Percentiles rank a stretch among this genome's conserved stretches.
Conservation (phyloP, 768 basidiomycete genomes). For the Russula ochroleuca region DNA sequence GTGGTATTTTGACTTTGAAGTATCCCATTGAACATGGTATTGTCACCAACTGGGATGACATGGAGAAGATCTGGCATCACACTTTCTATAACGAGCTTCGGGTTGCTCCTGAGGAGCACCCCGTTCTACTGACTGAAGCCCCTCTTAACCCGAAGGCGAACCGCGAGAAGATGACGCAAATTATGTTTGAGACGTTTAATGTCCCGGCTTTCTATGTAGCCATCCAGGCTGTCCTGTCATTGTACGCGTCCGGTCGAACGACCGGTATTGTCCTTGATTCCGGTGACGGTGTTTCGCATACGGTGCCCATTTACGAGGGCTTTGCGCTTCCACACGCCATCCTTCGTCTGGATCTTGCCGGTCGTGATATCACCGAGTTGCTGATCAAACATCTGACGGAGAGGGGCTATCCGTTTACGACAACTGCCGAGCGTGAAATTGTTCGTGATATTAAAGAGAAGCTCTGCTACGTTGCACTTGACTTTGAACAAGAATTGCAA, state of each 20-base stretch:
- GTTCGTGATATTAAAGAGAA: constrained; percentile 4
- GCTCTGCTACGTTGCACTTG: constrained; percentile 1
- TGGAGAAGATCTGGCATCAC: constrained; percentile 99
- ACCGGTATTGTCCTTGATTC: constrained; percentile 47
- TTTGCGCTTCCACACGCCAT: constrained; percentile 2
- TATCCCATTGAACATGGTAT: constrained; percentile 5
- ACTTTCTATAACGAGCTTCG: constrained; percentile 43
- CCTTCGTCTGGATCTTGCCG: constrained; percentile 2
- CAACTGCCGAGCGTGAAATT: constrained; percentile 2
- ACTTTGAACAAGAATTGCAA: not conserved
- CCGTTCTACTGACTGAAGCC: constrained; percentile 64
- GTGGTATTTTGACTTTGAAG: not conserved
- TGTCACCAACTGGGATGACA: constrained; percentile 89
- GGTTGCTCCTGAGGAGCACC: constrained; percentile 72
- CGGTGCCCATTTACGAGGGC: constrained; percentile 1
- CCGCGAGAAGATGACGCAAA: constrained; percentile 71
- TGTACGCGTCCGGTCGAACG: constrained; percentile 91
- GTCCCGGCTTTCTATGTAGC: constrained; percentile 61
- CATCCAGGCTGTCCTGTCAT: constrained; percentile 39
- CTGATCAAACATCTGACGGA: not conserved
- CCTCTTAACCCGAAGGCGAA: constrained; percentile 71
- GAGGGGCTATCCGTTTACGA: not conserved
- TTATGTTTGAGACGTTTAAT: constrained; percentile 78
- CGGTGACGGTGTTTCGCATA: constrained; percentile 18
- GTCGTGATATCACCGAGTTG: not conserved